A percentile compares a stretch with the other conserved stretches of the same genome.
Conservation (phyloP, 1,139 yeast species). For the Scheffersomyces titani region DNA sequence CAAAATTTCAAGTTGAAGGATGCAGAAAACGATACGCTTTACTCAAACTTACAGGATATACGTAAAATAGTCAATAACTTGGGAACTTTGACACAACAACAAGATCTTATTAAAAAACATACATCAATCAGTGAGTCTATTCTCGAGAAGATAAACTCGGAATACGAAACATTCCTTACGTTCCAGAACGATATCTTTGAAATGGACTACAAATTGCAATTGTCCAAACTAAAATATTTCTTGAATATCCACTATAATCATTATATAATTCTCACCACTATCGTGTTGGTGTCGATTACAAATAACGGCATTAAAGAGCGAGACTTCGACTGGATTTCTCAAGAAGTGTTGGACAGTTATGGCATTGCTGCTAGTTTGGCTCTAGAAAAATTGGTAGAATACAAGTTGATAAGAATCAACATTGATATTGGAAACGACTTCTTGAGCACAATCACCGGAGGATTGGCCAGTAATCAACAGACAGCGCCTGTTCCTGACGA, state of each 20-base stretch:
- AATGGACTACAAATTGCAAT: conserved; percentile 54
- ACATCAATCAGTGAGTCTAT: conserved; percentile 74
- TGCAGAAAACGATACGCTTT: conserved; percentile 23
- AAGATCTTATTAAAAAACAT: conserved; percentile 70
- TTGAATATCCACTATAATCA: conserved; percentile 37
- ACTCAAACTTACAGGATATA: conserved; percentile 59
- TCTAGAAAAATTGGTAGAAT: conserved; percentile 27
- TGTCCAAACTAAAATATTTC: conserved; percentile 49
- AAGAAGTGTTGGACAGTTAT: conserved; percentile 55
- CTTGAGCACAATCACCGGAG: conserved; percentile 28
- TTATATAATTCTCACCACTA: conserved; percentile 47
- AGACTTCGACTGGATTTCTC: conserved; percentile 53
- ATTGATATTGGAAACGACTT: conserved; percentile 27
- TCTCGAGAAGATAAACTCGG: conserved; percentile 51
- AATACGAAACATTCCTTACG: conserved; percentile 58
- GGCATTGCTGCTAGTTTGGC: conserved; percentile 52
- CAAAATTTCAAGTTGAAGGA: conserved; percentile 65
- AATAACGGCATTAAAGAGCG: conserved; percentile 66
- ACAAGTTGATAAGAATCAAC: conserved; percentile 25
- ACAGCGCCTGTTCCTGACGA: conserved; percentile 2
- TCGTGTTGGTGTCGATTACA: conserved; percentile 56
- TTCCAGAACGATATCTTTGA: conserved; percentile 75
- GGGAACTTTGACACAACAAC: conserved; percentile 66
- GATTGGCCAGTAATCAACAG: conserved; percentile 6
- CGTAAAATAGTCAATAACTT: conserved; percentile 71